Evolutionary conservation across 2,329 filamentous ascomycete genomes (phyloP), one percentile per base, ranked within the genome.

Genomic region (Paraconiothyrium sp.): DNA sequence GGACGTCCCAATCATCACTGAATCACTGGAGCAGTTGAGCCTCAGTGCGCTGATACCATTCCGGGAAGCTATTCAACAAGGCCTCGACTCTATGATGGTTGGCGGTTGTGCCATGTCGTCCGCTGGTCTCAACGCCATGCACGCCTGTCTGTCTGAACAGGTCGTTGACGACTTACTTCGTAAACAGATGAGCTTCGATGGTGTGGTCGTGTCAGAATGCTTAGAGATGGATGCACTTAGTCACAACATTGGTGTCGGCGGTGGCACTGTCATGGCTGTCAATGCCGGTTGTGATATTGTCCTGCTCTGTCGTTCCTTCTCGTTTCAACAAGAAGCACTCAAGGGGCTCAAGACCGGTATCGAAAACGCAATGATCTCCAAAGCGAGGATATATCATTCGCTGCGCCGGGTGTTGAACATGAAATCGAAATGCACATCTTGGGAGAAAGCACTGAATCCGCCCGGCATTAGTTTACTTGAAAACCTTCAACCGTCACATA

Each of bases 161-260:
- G 93, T 98, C 1, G 93, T 98, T 3, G 92, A 97, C 72, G 93
- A 95, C 61, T 81, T 97, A 24, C 83, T 98, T 3, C 88, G 94
- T n/a, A 90, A 91, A 62, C 93, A 97, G 67, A 86, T 98, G 27
- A 91, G 91, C 2, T 98, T 98, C 71, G 88, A 92, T 54, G 94
- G 94, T 1, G 94, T 98, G 2, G 93, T 95, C 27, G 93, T 98
- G 54, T 97, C 94, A 0, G 94, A 98, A 75, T 98, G 94, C 68
- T 82, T 98, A 8, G 94, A 97, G 76, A 98, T 98, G 94, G 94
- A 97, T 73, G 93, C 94, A 0, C 85, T 98, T 9, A 95, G 93
- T 66, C 92, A 97, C 74, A 96, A 97, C 71, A 95, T 98, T 54
- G 94, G 94, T n/a, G 93, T 99, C 20, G 93, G 94, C 68, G 94